Conservation (phyloP, 176 grass and related monocot species). For the Aechmea fasciata region DNA sequence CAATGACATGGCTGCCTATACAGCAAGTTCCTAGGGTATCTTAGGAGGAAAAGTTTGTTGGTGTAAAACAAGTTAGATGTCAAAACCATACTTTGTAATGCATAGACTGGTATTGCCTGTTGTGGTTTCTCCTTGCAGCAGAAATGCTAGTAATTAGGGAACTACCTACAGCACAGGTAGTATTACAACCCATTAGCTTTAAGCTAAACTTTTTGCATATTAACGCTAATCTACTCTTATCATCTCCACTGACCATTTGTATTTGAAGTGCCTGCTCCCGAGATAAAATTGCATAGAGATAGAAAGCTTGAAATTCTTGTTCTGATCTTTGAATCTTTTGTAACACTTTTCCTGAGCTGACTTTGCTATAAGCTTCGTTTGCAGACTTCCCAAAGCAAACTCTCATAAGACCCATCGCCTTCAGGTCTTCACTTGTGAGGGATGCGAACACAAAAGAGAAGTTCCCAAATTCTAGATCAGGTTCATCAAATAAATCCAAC, state of each 20-base stretch:
- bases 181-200: constrained; percentile 67
- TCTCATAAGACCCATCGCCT: constrained; percentile 49
- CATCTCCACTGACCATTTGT: constrained; percentile 29
- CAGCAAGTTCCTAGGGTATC: not conserved
- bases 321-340: constrained; percentile 20
- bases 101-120: constrained; percentile 25
- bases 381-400: constrained; percentile 27
- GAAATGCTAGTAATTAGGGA: constrained; percentile 59
- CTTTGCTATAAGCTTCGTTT: not conserved
- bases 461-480: constrained; percentile 62
- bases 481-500: constrained; percentile 55
- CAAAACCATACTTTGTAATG: constrained; percentile 18
- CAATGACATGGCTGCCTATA: not conserved
- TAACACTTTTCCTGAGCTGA: constrained; percentile 3
- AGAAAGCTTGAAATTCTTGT: constrained; percentile 14
- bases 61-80: not conserved
- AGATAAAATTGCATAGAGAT: constrained; percentile 50
- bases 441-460: constrained; percentile 57
- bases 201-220: constrained; percentile 52
- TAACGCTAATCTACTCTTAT: constrained; percentile 40
- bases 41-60: not conserved
- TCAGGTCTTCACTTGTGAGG: constrained; percentile 31
- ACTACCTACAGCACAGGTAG: constrained; percentile 27
- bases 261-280: constrained; percentile 45
- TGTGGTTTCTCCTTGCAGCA: constrained; percentile 34